Evolutionary conservation across 1,139 yeast genomes (phyloP).

Genomic region (Lodderomyces pseudojiufengensis): DNA sequence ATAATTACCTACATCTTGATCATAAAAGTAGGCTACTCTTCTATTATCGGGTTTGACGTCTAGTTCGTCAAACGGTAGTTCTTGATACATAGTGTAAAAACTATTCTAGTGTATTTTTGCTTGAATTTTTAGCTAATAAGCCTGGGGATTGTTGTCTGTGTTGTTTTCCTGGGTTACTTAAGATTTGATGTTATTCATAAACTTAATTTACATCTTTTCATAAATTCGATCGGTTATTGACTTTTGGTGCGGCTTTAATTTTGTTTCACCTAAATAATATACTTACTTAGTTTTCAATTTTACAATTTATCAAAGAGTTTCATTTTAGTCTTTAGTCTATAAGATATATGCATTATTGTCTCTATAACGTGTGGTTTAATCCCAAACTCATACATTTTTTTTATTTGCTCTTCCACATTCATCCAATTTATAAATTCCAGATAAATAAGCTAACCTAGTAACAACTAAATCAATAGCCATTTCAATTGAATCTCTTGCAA

Average conservation of each 20-base stretch:
- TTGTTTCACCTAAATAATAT: too few species aligned
- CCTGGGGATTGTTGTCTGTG: too few species aligned
- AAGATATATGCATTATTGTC: background rate
- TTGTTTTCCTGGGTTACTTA: too few species aligned
- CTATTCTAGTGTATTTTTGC: background rate
- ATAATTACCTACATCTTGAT: constrained; percentile 91
- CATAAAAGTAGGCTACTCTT: constrained; percentile 47
- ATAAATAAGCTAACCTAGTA: constrained; percentile 79
- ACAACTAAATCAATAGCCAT: constrained; percentile 97
- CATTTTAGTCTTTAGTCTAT: too few species aligned
- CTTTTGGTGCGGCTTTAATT: too few species aligned
- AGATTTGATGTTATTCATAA: background rate
- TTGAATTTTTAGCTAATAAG: background rate
- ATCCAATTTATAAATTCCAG: constrained; percentile 67
- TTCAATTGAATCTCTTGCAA: constrained; percentile 83
- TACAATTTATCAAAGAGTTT: too few species aligned
- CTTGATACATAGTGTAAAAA: constrained; percentile 29
- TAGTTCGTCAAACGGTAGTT: constrained; percentile 46
- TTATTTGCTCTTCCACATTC: constrained; percentile 24
- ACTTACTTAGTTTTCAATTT: too few species aligned
- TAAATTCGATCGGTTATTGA: too few species aligned
- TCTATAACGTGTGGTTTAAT: background rate
- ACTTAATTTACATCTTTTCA: too few species aligned
- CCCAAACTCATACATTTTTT: too few species aligned
- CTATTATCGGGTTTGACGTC: constrained; percentile 40